Conservation (phyloP, 352 stramenopile species). For the Globisporangium cylindrosporum region DNA sequence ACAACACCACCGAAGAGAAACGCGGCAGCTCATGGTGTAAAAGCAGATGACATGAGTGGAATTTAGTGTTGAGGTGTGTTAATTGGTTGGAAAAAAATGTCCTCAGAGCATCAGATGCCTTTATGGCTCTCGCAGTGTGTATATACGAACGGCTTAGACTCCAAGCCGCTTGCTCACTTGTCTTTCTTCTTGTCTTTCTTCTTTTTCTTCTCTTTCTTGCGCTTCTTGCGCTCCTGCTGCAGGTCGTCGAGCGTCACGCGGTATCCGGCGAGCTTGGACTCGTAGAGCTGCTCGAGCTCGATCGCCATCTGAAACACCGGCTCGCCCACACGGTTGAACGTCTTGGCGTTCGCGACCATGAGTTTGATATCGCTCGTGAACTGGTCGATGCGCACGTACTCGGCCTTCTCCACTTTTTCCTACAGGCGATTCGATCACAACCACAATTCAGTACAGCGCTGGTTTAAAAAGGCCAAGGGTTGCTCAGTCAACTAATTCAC, state of each 20-base stretch:
- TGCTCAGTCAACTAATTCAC: neutral
- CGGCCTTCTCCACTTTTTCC: conserved; percentile 70
- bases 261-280: conserved; percentile 63
- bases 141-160: neutral
- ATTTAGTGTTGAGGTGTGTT: neutral
- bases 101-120: neutral
- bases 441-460: neutral
- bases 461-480: neutral
- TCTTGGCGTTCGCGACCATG: conserved; percentile 81
- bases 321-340: conserved; percentile 79
- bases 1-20: conserved; percentile 23
- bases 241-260: conserved; percentile 73
- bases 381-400: conserved; percentile 78
- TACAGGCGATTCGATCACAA: neutral
- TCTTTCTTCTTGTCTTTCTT: conserved; percentile 89
- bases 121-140: neutral
- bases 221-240: conserved; percentile 80
- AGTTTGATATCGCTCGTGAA: conserved; percentile 77
- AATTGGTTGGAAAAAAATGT: neutral
- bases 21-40: conserved; percentile 38
- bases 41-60: neutral
- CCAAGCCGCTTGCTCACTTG: conserved; percentile 34
- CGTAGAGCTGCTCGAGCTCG: conserved; percentile 76
- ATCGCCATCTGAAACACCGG: conserved; percentile 83
- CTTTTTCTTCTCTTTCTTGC: conserved; percentile 90